Evolutionary conservation across 2,329 filamentous ascomycete genomes (phyloP).

Genomic region (Colletotrichum karsti): DNA sequence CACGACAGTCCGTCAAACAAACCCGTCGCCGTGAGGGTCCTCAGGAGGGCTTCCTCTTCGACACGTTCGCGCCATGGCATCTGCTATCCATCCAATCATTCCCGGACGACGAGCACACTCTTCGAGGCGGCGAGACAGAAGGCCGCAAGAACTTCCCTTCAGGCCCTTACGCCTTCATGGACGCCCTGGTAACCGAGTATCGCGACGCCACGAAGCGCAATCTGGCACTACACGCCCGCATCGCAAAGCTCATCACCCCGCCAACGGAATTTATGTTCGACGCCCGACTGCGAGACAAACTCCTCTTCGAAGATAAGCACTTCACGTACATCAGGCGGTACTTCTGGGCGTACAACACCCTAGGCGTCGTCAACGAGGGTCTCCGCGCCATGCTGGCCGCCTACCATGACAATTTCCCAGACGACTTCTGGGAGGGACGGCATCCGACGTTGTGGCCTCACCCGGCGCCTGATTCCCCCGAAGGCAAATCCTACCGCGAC

Average conservation of each 20-base stretch:
- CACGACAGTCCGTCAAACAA: conserved; percentile 58
- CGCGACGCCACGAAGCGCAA: conserved; percentile 68
- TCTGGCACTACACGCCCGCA: conserved; percentile 62
- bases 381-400: conserved; percentile 66
- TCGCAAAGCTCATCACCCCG: conserved; percentile 67
- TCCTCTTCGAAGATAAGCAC: conserved; percentile 68
- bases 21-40: conserved; percentile 54
- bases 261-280: conserved; percentile 69
- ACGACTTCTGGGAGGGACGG: conserved; percentile 65
- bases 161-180: conserved; percentile 68
- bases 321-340: conserved; percentile 70
- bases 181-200: conserved; percentile 67
- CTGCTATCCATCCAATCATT: conserved; percentile 67
- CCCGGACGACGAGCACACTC: conserved; percentile 65
- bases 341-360: conserved; percentile 70
- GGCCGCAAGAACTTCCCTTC: conserved; percentile 62
- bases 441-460: conserved; percentile 66
- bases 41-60: conserved; percentile 60
- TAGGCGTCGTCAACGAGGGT: conserved; percentile 66
- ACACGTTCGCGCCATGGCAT: conserved; percentile 69
- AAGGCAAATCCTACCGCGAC: conserved; percentile 56
- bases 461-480: conserved; percentile 50
- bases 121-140: conserved; percentile 62
- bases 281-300: conserved; percentile 60
- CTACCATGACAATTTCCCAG: conserved; percentile 65